These are phyloP conservation scores for Acacia melanoxylon DNA, from an alignment of 306 rosid species.

Conservation along the genomic window DNA sequence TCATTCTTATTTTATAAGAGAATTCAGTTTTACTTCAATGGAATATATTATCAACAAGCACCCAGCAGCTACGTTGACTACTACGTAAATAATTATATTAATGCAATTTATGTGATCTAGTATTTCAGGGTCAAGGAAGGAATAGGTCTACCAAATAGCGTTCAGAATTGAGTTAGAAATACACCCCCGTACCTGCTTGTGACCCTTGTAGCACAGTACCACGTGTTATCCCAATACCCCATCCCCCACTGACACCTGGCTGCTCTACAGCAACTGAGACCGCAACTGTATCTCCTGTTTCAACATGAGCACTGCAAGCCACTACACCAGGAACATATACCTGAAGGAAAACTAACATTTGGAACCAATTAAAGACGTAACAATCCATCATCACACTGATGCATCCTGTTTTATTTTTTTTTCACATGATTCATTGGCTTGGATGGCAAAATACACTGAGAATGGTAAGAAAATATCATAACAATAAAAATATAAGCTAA, in stretches of 20 bases:
- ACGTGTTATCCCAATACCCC: conserved; percentile 79
- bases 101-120: not conserved
- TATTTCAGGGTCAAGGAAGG: not conserved
- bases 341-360: conserved; percentile 46
- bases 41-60: not conserved
- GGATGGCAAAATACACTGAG: not conserved
- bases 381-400: not conserved
- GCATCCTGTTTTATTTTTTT: not conserved
- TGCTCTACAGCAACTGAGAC: conserved; percentile 90
- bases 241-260: conserved; percentile 70
- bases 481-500: not conserved
- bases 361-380: conserved; percentile 6
- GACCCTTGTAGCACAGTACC: conserved; percentile 82
- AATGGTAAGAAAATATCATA: not conserved
- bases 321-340: conserved; percentile 88
- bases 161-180: conserved; percentile 24
- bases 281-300: conserved; percentile 74
- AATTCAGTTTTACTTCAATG: not conserved
- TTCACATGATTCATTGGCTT: not conserved
- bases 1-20: conserved; percentile 15
- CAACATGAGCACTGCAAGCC: conserved; percentile 97
- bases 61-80: not conserved
- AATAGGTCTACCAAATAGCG: conserved; percentile 4
- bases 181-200: conserved; percentile 50
- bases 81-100: not conserved